phyloP scores from a whole-genome alignment of 1,284 basidiomycete species.

The Calocybe gambosa region DNA sequence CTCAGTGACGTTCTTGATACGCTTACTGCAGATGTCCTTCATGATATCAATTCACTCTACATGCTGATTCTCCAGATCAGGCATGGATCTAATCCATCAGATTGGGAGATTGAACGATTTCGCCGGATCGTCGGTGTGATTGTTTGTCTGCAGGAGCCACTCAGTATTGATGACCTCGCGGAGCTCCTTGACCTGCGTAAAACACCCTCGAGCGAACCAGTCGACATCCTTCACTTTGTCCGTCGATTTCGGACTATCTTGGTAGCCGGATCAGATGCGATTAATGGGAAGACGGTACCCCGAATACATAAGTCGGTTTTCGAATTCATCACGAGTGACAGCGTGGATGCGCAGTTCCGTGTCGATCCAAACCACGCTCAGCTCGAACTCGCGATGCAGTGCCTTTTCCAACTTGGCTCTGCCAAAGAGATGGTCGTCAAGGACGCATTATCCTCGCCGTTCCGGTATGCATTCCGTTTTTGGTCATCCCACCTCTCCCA shows the following conservation, averaged over 20 bases:
- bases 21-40: conserved; percentile 1
- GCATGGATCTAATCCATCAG: neutral
- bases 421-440: too few species aligned
- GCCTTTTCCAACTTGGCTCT: conserved; percentile 2
- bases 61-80: conserved; percentile 5
- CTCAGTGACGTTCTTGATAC: conserved; percentile 2
- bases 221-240: conserved; percentile 10
- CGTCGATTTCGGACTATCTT: neutral
- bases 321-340: conserved; percentile 10
- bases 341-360: conserved; percentile 5
- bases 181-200: conserved; percentile 7
- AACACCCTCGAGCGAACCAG: neutral
- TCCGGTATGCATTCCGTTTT: conserved; percentile 8
- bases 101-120: conserved; percentile 11
- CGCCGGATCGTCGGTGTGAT: conserved; percentile 10
- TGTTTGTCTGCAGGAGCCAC: conserved; percentile 5
- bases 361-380: conserved; percentile 1
- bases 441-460: neutral
- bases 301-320: conserved; percentile 13
- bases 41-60: conserved; percentile 8
- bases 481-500: conserved; percentile 5
- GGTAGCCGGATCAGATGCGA: conserved; percentile 4
- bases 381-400: conserved; percentile 6
- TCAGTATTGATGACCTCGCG: conserved; percentile 3
- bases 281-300: conserved; percentile 6